phyloP scores from a whole-genome alignment of 805 yeast genomes.

The Candida pseudofarinosa region DNA sequence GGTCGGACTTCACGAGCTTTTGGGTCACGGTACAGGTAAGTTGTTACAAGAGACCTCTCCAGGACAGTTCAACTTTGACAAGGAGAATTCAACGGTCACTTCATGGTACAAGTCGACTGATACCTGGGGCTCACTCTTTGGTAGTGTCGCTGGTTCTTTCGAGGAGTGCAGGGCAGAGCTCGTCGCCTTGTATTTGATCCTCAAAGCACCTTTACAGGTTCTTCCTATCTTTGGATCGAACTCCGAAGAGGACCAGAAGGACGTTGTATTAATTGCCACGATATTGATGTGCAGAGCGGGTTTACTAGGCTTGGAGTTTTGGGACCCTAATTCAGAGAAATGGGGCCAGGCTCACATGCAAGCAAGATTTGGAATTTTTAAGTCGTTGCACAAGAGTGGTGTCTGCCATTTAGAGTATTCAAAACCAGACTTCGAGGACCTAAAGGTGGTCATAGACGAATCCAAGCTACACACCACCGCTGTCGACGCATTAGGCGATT shows the following conservation, averaged over 20 bases:
- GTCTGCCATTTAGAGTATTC: conserved; percentile 53
- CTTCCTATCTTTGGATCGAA: conserved; percentile 70
- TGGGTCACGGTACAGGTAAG: conserved; percentile 92
- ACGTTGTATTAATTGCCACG: conserved; percentile 62
- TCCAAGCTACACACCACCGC: conserved; percentile 65
- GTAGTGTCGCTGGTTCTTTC: conserved; percentile 77
- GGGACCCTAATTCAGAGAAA: conserved; percentile 77
- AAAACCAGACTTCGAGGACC: conserved; percentile 50
- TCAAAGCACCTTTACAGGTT: conserved; percentile 56
- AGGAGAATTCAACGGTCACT: conserved; percentile 54
- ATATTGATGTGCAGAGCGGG: conserved; percentile 89
- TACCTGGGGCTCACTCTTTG: conserved; percentile 88
- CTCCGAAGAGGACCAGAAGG: conserved; percentile 54
- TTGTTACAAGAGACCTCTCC: conserved; percentile 53
- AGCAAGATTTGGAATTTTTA: conserved; percentile 83
- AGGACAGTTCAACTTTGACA: conserved; percentile 71
- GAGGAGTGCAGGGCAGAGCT: conserved; percentile 94
- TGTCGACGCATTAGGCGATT: conserved; percentile 67
- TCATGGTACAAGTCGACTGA: conserved; percentile 77
- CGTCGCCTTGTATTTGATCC: conserved; percentile 76
- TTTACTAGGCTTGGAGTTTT: conserved; percentile 72
- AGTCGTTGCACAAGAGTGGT: conserved; percentile 65
- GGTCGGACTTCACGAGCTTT: conserved; percentile 87
- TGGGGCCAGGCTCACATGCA: conserved; percentile 98
- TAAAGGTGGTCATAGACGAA: conserved; percentile 56